Conservation (phyloP, 2,329 filamentous ascomycete species). For the Xylariaceae sp. region DNA sequence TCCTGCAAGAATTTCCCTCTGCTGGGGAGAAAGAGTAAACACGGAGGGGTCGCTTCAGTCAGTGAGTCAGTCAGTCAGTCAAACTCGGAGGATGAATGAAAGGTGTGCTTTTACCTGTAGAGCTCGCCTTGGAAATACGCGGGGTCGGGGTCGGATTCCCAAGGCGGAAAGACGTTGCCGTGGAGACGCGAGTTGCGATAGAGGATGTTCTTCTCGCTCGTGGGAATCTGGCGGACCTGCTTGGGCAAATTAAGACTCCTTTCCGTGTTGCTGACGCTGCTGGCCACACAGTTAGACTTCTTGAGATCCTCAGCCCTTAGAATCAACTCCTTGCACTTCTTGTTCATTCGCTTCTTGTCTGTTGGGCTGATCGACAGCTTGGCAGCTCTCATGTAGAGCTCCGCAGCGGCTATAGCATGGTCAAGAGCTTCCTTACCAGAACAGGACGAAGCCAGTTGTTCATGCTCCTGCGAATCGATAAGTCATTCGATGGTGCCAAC, state of each 20-base stretch:
- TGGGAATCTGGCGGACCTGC: constrained; percentile 58
- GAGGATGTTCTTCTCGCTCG: constrained; percentile 69
- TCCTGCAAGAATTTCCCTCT: constrained; percentile 69
- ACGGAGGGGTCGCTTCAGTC: constrained; percentile 58
- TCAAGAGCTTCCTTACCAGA: constrained; percentile 61
- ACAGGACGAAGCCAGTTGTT: constrained; percentile 41
- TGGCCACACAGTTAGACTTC: constrained; percentile 18
- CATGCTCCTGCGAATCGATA: constrained; percentile 43
- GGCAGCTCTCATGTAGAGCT: constrained; percentile 75
- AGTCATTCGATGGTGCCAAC: constrained; percentile 2
- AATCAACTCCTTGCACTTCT: constrained; percentile 66
- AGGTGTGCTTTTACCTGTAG: constrained; percentile 55
- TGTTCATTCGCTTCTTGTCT: constrained; percentile 62
- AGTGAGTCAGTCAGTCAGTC: constrained; percentile 19
- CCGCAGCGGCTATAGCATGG: constrained; percentile 70
- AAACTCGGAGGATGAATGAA: background rate
- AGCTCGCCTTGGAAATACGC: constrained; percentile 57
- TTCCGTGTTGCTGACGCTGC: constrained; percentile 23
- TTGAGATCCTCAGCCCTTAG: constrained; percentile 74
- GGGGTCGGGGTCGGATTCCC: constrained; percentile 59
- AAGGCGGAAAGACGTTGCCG: constrained; percentile 77
- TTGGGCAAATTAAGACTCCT: constrained; percentile 32
- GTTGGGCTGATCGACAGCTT: constrained; percentile 52
- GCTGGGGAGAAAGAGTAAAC: constrained; percentile 68
- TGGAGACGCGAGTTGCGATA: constrained; percentile 74